Evolutionary conservation across 2,329 filamentous ascomycete genomes (phyloP).

Genomic region (Lachnellula hyalina): DNA sequence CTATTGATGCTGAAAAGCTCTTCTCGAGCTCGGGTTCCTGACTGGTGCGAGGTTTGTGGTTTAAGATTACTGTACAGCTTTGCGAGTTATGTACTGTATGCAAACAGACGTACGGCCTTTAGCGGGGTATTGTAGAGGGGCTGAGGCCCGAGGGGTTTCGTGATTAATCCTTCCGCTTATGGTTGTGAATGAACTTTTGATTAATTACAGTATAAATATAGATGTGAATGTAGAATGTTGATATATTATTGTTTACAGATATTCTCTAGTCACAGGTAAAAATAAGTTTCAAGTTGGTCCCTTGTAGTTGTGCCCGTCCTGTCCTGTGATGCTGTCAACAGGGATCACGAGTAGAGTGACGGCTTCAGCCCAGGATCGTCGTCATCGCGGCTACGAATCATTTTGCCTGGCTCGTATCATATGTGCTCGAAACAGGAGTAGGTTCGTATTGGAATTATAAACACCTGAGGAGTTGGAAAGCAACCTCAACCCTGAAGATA

Average conservation of each 20-base stretch:
- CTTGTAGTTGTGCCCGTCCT: neutral
- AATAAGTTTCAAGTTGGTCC: too few relatives aligned
- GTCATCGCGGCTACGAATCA: neutral
- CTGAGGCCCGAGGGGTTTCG: neutral
- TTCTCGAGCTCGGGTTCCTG: neutral
- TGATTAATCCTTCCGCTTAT: neutral
- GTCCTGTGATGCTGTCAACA: neutral
- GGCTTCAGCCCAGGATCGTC: neutral
- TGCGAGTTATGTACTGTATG: neutral
- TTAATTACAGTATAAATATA: neutral
- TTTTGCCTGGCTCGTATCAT: too few relatives aligned
- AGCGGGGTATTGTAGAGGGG: slow-evolving; percentile 8
- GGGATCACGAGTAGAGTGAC: neutral
- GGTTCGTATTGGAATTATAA: too few relatives aligned
- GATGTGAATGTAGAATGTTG: neutral
- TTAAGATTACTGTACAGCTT: slow-evolving; percentile 1
- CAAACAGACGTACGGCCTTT: neutral
- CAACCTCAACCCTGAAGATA: too few relatives aligned
- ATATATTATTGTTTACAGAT: too few relatives aligned
- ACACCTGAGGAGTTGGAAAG: too few relatives aligned
- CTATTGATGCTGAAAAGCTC: neutral
- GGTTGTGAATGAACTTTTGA: neutral
- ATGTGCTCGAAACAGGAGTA: too few relatives aligned
- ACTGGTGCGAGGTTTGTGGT: neutral
- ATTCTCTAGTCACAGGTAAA: too few relatives aligned